phyloP scores from a whole-genome alignment of 352 stramenopile genomes.

The Phytophthora parvispora region DNA sequence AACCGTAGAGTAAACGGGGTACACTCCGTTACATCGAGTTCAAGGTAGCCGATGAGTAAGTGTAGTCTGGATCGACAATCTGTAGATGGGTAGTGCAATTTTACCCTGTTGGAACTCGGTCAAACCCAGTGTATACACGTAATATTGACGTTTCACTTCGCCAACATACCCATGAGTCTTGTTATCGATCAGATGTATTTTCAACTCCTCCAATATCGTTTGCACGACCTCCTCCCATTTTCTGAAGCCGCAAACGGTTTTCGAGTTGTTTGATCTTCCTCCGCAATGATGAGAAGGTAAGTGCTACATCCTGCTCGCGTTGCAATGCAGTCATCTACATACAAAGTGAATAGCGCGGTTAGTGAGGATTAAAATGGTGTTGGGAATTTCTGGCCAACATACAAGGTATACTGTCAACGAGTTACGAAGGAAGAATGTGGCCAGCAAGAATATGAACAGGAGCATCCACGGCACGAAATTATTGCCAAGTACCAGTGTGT shows the following conservation, averaged over 20 bases:
- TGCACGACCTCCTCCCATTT: constrained; percentile 26
- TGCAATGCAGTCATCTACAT: constrained; percentile 49
- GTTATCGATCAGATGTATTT: background rate
- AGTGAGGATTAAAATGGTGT: background rate
- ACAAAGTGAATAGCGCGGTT: background rate
- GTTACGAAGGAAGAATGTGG: constrained; percentile 64
- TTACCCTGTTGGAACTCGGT: background rate
- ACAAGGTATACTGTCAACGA: constrained; percentile 63
- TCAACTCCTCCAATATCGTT: constrained; percentile 7
- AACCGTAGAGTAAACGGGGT: too few species aligned
- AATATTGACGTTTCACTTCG: background rate
- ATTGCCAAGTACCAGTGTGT: constrained; percentile 45
- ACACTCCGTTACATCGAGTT: too few species aligned
- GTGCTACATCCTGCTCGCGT: constrained; percentile 56
- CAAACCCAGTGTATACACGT: background rate
- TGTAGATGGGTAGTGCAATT: background rate
- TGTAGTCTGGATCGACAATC: background rate
- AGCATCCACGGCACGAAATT: constrained; percentile 50
- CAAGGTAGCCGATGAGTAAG: constrained; percentile 11
- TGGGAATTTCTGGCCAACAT: constrained; percentile 2
- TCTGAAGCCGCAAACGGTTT: constrained; percentile 64
- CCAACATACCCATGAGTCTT: background rate
- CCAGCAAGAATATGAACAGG: constrained; percentile 43
- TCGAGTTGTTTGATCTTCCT: constrained; percentile 77
- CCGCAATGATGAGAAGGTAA: constrained; percentile 62